phyloP scores from a whole-genome alignment of 1,139 yeast species.

The Yamadazyma kanchanaburiensis region DNA sequence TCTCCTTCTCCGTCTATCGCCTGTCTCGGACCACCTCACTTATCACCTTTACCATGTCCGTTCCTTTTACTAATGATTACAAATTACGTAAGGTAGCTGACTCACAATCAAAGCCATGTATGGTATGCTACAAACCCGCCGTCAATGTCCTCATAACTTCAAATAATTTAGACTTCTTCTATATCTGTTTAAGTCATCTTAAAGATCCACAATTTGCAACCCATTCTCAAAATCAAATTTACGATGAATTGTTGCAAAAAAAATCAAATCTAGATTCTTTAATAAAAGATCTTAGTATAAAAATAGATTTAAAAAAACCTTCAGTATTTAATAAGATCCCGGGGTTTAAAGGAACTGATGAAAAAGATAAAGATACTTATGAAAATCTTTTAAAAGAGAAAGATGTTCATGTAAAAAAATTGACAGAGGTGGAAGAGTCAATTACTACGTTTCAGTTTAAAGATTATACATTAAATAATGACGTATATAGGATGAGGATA shows the following conservation, averaged over 20 bases:
- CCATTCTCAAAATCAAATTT: slow-evolving; percentile 47
- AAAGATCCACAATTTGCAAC: slow-evolving; percentile 60
- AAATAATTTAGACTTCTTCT: slow-evolving; percentile 60
- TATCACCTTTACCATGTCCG: no score
- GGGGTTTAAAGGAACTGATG: slow-evolving; percentile 15
- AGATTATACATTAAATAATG: slow-evolving; percentile 46
- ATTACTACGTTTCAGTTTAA: slow-evolving; percentile 36
- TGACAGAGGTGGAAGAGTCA: slow-evolving; percentile 17
- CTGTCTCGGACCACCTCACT: no score
- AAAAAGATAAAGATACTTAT: slow-evolving; percentile 15
- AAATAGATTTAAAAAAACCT: slow-evolving; percentile 29
- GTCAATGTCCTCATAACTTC: slow-evolving; percentile 55
- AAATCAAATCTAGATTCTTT: slow-evolving; percentile 38
- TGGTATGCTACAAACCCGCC: slow-evolving; percentile 66
- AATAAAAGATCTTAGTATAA: slow-evolving; percentile 27
- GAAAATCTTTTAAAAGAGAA: slow-evolving; percentile 12
- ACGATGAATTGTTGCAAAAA: slow-evolving; percentile 37
- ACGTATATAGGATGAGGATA: slow-evolving; percentile 52
- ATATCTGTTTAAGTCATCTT: slow-evolving; percentile 64
- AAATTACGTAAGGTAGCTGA: slow-evolving; percentile 54
- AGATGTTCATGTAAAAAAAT: slow-evolving; percentile 20
- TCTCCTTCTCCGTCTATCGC: no score
- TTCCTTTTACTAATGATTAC: slow-evolving; percentile 54
- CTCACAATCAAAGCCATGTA: slow-evolving; percentile 55
- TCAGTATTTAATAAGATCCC: slow-evolving; percentile 28